These are phyloP conservation scores for Sarocladiaceae sp. DNA, from an alignment of 2,329 filamentous ascomycete species.

Conservation along the genomic window DNA sequence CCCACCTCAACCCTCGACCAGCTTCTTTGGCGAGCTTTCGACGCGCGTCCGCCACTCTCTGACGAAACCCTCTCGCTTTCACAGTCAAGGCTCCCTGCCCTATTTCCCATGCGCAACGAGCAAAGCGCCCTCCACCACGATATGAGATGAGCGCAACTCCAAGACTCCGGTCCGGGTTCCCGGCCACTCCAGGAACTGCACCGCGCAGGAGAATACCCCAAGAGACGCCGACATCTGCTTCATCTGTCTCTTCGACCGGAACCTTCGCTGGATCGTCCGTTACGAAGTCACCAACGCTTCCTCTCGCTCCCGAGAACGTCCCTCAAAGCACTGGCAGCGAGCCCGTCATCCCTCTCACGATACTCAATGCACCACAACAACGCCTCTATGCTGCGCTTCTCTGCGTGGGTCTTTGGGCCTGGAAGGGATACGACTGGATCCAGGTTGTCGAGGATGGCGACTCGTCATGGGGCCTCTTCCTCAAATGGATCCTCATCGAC, in stretches of 20 bases:
- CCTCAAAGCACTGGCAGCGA: conserved; percentile 23
- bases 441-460: conserved; percentile 72
- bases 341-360: conserved; percentile 72
- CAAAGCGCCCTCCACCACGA: conserved; percentile 25
- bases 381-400: conserved; percentile 79
- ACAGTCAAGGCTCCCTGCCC: too few relatives aligned
- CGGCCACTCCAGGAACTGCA: conserved; percentile 59
- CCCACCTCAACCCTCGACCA: conserved; percentile 8
- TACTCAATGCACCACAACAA: conserved; percentile 87
- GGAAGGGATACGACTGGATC: conserved; percentile 83
- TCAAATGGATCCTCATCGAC: conserved; percentile 91
- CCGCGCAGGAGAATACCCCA: conserved; percentile 28
- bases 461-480: conserved; percentile 81
- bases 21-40: background rate
- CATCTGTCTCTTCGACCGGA: conserved; percentile 23
- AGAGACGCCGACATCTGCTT: conserved; percentile 25
- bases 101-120: conserved; percentile 15
- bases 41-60: background rate
- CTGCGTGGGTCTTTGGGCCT: conserved; percentile 69
- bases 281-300: conserved; percentile 30
- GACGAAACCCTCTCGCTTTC: too few relatives aligned
- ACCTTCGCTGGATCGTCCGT: conserved; percentile 20
- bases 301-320: conserved; percentile 40
- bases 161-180: conserved; percentile 75
- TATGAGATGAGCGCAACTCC: conserved; percentile 80